A percentile compares a stretch with the other conserved stretches of the same genome.
Conservation (phyloP, 805 yeast species). For the Yamadazyma kitorensis region DNA sequence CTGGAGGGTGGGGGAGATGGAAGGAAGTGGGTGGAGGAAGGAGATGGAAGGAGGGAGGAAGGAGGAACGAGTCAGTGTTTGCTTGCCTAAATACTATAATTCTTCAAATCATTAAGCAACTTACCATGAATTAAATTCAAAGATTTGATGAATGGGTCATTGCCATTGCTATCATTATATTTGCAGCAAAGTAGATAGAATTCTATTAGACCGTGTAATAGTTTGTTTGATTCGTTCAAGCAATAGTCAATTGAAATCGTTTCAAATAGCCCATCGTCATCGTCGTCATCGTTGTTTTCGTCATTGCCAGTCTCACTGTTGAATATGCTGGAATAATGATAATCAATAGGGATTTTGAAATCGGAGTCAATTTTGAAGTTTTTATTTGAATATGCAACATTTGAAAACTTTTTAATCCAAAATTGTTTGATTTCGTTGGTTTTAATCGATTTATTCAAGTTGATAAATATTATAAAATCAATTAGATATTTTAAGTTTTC, state of each 20-base stretch:
- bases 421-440: slow-evolving; percentile 17
- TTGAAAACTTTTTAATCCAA: slow-evolving; percentile 20
- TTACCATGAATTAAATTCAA: slow-evolving; percentile 10
- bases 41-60: too few species aligned
- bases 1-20: too few species aligned
- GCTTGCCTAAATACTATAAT: too few species aligned
- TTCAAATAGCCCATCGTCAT: slow-evolving; percentile 17
- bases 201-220: slow-evolving; percentile 6
- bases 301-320: slow-evolving; percentile 8
- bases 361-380: not conserved
- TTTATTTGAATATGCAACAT: not conserved
- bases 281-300: slow-evolving; percentile 13
- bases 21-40: too few species aligned
- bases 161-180: slow-evolving; percentile 1
- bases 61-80: too few species aligned
- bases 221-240: slow-evolving; percentile 6
- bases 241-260: slow-evolving; percentile 9
- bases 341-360: slow-evolving; percentile 20
- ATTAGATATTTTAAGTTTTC: slow-evolving; percentile 26
- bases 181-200: slow-evolving; percentile 3
- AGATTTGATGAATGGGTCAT: slow-evolving; percentile 7
- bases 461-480: slow-evolving; percentile 19
- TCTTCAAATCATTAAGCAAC: slow-evolving; percentile 9
- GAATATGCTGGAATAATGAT: slow-evolving; percentile 28
- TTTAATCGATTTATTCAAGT: slow-evolving; percentile 16